Conservation (phyloP, 2,329 filamentous ascomycete species). For the Nannizzia gypsea region DNA sequence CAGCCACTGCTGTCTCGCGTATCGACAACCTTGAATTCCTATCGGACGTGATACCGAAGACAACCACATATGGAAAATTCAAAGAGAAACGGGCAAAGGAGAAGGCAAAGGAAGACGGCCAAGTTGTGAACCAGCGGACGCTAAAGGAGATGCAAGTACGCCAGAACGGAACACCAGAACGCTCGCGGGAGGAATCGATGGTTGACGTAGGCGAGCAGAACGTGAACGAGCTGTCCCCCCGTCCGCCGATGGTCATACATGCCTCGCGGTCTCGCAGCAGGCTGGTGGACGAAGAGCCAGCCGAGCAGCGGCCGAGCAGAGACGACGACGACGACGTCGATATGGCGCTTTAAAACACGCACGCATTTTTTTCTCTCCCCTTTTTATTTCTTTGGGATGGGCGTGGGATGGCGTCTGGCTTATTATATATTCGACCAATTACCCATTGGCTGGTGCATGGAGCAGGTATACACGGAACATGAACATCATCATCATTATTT, state of each 20-base stretch:
- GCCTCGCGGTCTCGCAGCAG: constrained; percentile 37
- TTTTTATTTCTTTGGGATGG: neutral
- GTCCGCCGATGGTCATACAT: constrained; percentile 25
- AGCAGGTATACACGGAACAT: neutral
- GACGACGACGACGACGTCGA: constrained; percentile 35
- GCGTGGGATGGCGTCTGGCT: neutral
- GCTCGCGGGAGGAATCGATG: constrained; percentile 16
- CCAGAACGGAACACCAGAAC: constrained; percentile 17
- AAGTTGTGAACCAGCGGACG: constrained; percentile 31
- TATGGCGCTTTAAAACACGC: constrained; percentile 48
- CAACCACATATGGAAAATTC: constrained; percentile 65
- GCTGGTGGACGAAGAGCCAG: constrained; percentile 40
- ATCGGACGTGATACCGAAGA: constrained; percentile 78
- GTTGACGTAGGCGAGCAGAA: constrained; percentile 11
- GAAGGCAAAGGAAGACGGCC: constrained; percentile 19
- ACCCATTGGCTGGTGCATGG: neutral
- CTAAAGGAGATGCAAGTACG: constrained; percentile 18
- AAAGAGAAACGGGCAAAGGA: constrained; percentile 46
- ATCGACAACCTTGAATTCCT: constrained; percentile 94
- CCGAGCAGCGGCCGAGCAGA: constrained; percentile 17
- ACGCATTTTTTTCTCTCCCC: neutral
- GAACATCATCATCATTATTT: neutral
- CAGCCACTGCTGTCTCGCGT: constrained; percentile 72
- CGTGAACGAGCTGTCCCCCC: constrained; percentile 19
- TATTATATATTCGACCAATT: neutral